These are phyloP conservation scores for Clonostachys chloroleuca DNA, from an alignment of 2,329 filamentous ascomycete genomes.

Conservation along the genomic window DNA sequence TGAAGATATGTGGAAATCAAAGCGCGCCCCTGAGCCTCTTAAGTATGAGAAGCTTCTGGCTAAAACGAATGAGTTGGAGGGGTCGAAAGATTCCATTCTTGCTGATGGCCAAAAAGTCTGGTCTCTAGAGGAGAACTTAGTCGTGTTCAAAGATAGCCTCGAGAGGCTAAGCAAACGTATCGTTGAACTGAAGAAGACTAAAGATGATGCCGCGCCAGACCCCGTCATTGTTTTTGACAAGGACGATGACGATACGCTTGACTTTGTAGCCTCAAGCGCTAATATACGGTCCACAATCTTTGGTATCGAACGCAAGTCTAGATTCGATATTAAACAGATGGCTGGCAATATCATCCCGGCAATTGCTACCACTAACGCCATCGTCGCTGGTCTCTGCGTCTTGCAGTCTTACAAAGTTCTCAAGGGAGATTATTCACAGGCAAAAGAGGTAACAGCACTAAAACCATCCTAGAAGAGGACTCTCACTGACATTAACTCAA, in stretches of 20 bases:
- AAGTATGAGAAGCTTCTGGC: slow-evolving; percentile 59
- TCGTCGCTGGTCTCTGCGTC: slow-evolving; percentile 89
- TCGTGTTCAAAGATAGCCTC: slow-evolving; percentile 83
- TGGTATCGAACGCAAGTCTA: slow-evolving; percentile 79
- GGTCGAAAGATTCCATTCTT: slow-evolving; percentile 48
- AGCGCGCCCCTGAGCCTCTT: slow-evolving; percentile 69
- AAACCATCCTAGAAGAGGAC: not conserved
- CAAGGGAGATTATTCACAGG: slow-evolving; percentile 62
- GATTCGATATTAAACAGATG: slow-evolving; percentile 99
- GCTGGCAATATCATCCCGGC: slow-evolving; percentile 98
- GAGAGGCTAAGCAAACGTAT: slow-evolving; percentile 71
- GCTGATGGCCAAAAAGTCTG: slow-evolving; percentile 72
- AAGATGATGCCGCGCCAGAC: slow-evolving; percentile 41
- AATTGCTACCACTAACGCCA: slow-evolving; percentile 96
- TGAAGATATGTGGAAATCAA: slow-evolving; percentile 94
- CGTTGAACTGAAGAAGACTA: slow-evolving; percentile 52
- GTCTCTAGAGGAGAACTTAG: slow-evolving; percentile 78
- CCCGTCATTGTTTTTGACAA: slow-evolving; percentile 88
- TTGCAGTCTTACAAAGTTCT: slow-evolving; percentile 90
- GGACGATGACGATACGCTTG: slow-evolving; percentile 89
- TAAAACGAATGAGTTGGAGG: slow-evolving; percentile 42
- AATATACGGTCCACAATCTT: slow-evolving; percentile 90
- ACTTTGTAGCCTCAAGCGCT: slow-evolving; percentile 87
- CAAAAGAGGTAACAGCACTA: slow-evolving; percentile 60
- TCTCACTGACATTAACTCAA: slow-evolving; percentile 16